These are phyloP conservation scores for Terana coerulea DNA, from an alignment of 768 basidiomycete genomes.

Conservation along the genomic window DNA sequence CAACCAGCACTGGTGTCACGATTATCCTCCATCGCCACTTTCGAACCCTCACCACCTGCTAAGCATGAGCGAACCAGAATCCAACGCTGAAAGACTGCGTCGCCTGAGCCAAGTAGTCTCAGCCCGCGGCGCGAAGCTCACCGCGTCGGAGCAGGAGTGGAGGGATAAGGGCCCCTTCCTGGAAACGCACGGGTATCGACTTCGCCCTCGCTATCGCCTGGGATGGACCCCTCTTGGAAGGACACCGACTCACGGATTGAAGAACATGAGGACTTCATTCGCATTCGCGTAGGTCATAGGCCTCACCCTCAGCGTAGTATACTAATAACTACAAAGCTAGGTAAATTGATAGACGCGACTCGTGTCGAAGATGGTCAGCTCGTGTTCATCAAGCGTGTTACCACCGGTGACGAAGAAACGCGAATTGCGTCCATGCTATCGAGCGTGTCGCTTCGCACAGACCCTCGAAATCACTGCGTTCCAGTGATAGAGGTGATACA, in stretches of 20 bases:
- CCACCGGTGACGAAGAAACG: constrained; percentile 5
- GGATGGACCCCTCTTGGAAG: constrained; percentile 29
- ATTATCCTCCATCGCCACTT: no score
- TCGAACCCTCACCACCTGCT: no score
- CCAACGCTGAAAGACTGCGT: no score
- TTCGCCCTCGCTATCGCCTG: constrained; percentile 24
- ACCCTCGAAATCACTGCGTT: constrained; percentile 21
- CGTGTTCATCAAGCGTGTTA: constrained; percentile 17
- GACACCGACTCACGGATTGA: not conserved
- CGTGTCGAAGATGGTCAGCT: constrained; percentile 14
- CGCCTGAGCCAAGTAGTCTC: no score
- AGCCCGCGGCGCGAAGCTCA: no score
- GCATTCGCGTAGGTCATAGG: not conserved
- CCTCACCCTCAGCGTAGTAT: no score
- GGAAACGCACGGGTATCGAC: constrained; percentile 14
- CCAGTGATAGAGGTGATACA: constrained; percentile 18
- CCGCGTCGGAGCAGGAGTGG: not conserved
- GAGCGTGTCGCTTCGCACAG: not conserved
- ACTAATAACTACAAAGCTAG: no score
- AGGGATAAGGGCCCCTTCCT: not conserved
- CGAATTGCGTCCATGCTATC: constrained; percentile 8
- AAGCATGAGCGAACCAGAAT: no score
- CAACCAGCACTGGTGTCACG: no score
- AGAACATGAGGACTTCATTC: constrained; percentile 9
- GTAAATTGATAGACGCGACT: constrained; percentile 15